These are phyloP conservation scores for Apiospora sp. DNA, from an alignment of 2,329 filamentous ascomycete genomes.

Conservation along the genomic window DNA sequence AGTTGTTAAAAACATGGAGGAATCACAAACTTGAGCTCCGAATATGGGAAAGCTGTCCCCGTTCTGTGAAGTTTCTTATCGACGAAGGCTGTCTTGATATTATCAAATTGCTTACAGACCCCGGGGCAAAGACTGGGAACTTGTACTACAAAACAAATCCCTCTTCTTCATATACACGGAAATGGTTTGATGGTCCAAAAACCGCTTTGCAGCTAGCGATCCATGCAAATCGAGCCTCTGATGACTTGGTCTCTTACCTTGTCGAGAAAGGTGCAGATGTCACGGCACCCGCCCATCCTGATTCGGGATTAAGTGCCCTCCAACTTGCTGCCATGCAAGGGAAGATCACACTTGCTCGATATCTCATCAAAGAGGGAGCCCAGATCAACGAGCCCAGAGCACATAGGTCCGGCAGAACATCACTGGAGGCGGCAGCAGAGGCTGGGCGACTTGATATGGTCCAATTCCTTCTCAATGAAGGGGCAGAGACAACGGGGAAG, in stretches of 20 bases:
- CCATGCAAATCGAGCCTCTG: neutral
- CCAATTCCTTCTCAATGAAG: constrained; percentile 8
- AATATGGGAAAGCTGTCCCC: neutral
- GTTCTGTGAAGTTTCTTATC: neutral
- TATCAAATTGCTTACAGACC: neutral
- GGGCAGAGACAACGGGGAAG: neutral
- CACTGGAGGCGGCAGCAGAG: neutral
- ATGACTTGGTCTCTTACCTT: neutral
- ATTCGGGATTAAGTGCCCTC: neutral
- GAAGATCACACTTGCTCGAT: neutral
- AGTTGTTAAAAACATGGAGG: neutral
- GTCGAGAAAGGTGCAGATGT: neutral
- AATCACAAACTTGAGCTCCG: too few relatives aligned
- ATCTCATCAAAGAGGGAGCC: neutral
- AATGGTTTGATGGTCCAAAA: neutral
- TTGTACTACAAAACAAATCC: neutral
- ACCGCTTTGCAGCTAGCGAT: neutral
- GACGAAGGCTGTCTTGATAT: neutral
- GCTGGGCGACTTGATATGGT: neutral
- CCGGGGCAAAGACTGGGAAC: neutral
- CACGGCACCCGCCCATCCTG: neutral
- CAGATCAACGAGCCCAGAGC: neutral
- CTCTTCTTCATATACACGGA: neutral
- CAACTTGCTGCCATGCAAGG: neutral
- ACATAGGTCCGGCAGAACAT: neutral